Base-by-base conservation (phyloP, 116 monocot species). In the Papilionanthe hybrid region DNA sequence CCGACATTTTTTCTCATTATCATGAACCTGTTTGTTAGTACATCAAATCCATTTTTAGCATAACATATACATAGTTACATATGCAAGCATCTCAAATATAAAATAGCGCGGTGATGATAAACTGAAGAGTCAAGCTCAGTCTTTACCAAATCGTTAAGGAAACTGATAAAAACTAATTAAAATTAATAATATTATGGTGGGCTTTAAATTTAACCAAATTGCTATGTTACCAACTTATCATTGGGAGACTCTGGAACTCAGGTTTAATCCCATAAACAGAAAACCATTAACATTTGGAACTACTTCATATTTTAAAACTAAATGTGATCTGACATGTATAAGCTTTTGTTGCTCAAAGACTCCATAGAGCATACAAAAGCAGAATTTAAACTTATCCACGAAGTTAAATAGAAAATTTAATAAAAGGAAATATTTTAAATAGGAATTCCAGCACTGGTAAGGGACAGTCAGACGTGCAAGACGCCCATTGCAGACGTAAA, bases 11-110 rank as follows among this genome's bases (percentile, higher is more conserved):
- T 66, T 87, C 80, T 92, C 91, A 85, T 84, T 80, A 53, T 90
- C 89, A 67, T 90, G 89, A 72, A 92, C 84, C 93, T 93, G 75
- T 76, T 90, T 81, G 5, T 45, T 47, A 23, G 49, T 9, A 48
- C 4, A 5, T 0, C 15, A 79, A 30, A 49, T 49, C 13, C 42
- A 29, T 44, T 25, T 9, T 23, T 60, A 23, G 55, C 41, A 63
- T 43, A 42, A 23, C 60, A 43, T 44, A 19, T 44, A 73, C 6
- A 44, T 43, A 43, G 73, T n/a, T 30, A 15, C 69, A 69, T 20
- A 43, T 73, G n/a, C 43, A 8, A 73, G 43, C 17, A 73, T 73
- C 6, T 42, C 73, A 73, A 72, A 72, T 65, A 27, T 18, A 30
- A 69, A 37, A 69, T 37, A 69, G 32, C 5, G 9, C 15, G 8